Evolutionary conservation across 2,329 filamentous ascomycete species (phyloP).

Genomic region (Thermochaetoides dissita): DNA sequence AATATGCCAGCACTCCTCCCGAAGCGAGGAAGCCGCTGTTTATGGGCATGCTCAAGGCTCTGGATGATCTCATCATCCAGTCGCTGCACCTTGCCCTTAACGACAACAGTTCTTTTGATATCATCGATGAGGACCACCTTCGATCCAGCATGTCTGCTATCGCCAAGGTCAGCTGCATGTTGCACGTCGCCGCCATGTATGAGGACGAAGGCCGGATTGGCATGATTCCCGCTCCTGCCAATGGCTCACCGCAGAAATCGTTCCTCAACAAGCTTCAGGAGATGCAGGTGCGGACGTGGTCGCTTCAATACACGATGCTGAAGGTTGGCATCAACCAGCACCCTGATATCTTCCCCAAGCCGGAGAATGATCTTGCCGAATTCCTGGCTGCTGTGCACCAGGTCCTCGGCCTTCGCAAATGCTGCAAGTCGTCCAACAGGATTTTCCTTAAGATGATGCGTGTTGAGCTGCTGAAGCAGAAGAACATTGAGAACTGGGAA

Average conservation of each 20-base stretch:
- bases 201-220: slow-evolving; percentile 79
- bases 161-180: slow-evolving; percentile 54
- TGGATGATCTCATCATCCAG: slow-evolving; percentile 63
- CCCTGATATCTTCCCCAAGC: slow-evolving; percentile 45
- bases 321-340: slow-evolving; percentile 61
- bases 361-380: slow-evolving; percentile 61
- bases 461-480: slow-evolving; percentile 64
- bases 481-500: slow-evolving; percentile 68
- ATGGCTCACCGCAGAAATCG: slow-evolving; percentile 39
- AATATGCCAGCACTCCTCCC: slow-evolving; percentile 43
- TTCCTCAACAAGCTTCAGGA: slow-evolving; percentile 64
- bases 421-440: slow-evolving; percentile 74
- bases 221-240: slow-evolving; percentile 46
- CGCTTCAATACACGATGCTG: slow-evolving; percentile 67
- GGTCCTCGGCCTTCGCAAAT: slow-evolving; percentile 67
- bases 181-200: slow-evolving; percentile 67
- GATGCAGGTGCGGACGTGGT: slow-evolving; percentile 79
- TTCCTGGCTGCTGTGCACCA: slow-evolving; percentile 73
- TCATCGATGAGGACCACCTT: slow-evolving; percentile 68
- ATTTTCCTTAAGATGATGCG: slow-evolving; percentile 83
- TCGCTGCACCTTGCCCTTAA: slow-evolving; percentile 56
- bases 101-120: slow-evolving; percentile 60
- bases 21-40: slow-evolving; percentile 57
- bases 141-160: slow-evolving; percentile 59
- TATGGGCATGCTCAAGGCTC: slow-evolving; percentile 61